Base-by-base conservation (phyloP, 148 eudicot genomes). In the Persicaria tinctoria region DNA sequence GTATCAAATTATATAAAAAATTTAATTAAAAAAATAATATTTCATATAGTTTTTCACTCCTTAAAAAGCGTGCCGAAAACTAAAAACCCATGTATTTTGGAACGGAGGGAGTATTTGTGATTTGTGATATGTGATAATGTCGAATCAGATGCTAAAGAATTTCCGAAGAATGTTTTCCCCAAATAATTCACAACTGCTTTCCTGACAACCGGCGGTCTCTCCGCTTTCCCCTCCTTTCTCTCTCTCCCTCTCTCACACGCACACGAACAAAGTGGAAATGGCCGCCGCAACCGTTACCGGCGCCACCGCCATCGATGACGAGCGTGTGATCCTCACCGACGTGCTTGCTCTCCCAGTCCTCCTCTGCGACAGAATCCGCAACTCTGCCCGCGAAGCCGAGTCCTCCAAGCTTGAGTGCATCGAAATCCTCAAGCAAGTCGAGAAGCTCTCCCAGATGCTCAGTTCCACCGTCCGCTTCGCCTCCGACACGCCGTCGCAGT, bases 311-410 rank as follows among this genome's bases (percentile, higher is more conserved):
- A 74, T 78, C 48, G 83, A 80, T 41, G 86, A 73, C 62, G 60
- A 78, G 60, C 84, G 82, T 44, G 81, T 79, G 55, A 45, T 87
- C 3, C 84, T 91, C 32, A 89, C 79, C 62, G 89, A 91, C 2
- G 87, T 87, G 55, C 92, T 91, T 62, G 66, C 88, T 1, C 76
- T 77, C 20, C 86, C 86, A 4, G 85, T 91, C 69, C 76, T 86
- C 45, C 85, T 88, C 48, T 82, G 91, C 1, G 92, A 91, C 51
- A 83, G 89, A 6, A 55, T 88, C 70, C 80, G 82, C 75, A 91
- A 89, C 68, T 81, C 87, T 5, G 85, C 88, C 59, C 84, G 75
- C 23, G 92, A 88, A 46, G 89, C 92, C 73, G 88, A 89, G 56
- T 85, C 91, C 0, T 85, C 85, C 59, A 89, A 84, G 55, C 47